phyloP scores from a whole-genome alignment of 108 stramenopile species.

The Fistulifera solaris region DNA sequence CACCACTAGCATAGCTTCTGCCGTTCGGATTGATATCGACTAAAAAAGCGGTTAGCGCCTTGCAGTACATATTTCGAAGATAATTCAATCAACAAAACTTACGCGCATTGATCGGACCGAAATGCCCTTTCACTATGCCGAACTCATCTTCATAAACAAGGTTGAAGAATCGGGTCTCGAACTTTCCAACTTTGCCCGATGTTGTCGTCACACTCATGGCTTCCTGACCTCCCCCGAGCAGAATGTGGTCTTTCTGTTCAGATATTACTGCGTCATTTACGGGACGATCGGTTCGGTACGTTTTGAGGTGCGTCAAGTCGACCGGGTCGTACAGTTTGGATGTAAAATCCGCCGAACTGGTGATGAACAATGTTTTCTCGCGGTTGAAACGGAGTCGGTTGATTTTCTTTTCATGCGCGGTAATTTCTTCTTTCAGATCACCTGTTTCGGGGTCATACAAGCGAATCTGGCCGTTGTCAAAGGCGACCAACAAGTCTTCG shows the following conservation, averaged over 20 bases:
- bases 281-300: constrained; percentile 94
- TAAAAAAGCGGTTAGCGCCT: constrained; percentile 1
- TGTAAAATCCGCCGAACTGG: constrained; percentile 90
- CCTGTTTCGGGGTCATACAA: constrained; percentile 87
- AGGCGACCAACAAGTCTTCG: constrained; percentile 84
- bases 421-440: constrained; percentile 64
- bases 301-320: constrained; percentile 80
- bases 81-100: constrained; percentile 8
- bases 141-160: constrained; percentile 96
- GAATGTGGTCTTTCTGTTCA: constrained; percentile 91
- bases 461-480: constrained; percentile 88
- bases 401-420: constrained; percentile 88
- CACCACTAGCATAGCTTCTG: constrained; percentile 82
- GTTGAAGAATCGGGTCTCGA: constrained; percentile 96
- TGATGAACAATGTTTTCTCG: constrained; percentile 93
- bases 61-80: background rate
- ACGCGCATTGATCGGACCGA: constrained; percentile 97
- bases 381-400: constrained; percentile 87
- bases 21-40: constrained; percentile 97
- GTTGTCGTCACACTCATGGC: constrained; percentile 98
- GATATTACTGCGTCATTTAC: constrained; percentile 98
- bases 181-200: constrained; percentile 95
- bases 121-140: constrained; percentile 96
- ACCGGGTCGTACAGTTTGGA: constrained; percentile 91
- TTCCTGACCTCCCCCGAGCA: constrained; percentile 98